These are phyloP conservation scores for Colletotrichum chlorophyti DNA, from an alignment of 2,329 filamentous ascomycete genomes.

Conservation along the genomic window DNA sequence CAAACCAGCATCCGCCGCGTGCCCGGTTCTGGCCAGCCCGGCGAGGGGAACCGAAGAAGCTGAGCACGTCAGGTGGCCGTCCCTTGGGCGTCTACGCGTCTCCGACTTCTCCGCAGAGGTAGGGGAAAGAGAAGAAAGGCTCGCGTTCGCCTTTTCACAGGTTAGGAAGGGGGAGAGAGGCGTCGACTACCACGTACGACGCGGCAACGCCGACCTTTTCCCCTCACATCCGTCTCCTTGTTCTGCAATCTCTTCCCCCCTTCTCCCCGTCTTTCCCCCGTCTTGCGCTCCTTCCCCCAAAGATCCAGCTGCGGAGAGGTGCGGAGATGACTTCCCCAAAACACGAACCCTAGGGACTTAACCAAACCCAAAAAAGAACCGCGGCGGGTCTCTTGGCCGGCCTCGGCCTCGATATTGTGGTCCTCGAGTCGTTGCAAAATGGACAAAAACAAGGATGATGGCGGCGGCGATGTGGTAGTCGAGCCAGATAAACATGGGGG, in stretches of 20 bases:
- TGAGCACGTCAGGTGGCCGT: no score
- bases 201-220: slow-evolving; percentile 9
- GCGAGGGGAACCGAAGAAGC: no score
- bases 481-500: background rate
- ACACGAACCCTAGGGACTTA: background rate
- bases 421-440: background rate
- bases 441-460: background rate
- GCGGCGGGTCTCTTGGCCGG: background rate
- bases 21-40: no score
- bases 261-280: background rate
- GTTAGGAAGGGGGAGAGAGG: background rate
- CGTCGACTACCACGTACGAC: no score
- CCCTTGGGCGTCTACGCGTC: no score
- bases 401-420: background rate
- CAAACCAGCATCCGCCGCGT: no score
- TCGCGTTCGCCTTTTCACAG: background rate
- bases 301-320: slow-evolving; percentile 7
- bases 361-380: background rate
- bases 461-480: background rate
- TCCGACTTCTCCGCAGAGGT: no score
- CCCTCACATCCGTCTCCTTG: slow-evolving; percentile 4
- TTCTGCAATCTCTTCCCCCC: background rate
- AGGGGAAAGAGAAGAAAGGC: no score
- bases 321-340: slow-evolving; percentile 26
- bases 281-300: background rate